Conservation (phyloP, 1,139 yeast genomes). For the Saccharomyces hybrid region DNA sequence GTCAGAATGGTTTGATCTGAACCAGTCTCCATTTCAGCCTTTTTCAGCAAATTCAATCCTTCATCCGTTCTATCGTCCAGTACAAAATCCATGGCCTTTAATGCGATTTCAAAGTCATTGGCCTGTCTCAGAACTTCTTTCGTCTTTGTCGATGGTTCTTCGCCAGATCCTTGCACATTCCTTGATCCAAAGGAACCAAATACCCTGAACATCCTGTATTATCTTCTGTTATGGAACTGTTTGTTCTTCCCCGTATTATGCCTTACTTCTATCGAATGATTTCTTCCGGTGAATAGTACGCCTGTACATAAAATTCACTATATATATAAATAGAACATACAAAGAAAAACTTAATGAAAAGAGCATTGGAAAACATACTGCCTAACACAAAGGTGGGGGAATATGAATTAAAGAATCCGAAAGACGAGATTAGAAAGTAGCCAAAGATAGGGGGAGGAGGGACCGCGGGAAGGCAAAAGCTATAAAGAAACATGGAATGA, state of each 20-base stretch:
- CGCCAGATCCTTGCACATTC: no score
- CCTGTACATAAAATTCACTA: neutral
- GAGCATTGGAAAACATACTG: neutral
- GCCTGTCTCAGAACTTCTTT: constrained; percentile 38
- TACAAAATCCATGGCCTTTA: constrained; percentile 85
- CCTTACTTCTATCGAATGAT: neutral
- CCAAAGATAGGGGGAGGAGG: neutral
- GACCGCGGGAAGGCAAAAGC: neutral
- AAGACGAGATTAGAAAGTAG: neutral
- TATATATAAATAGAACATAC: neutral
- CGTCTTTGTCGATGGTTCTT: constrained; percentile 21
- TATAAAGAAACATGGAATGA: neutral
- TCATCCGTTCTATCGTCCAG: constrained; percentile 75
- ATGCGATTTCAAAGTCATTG: constrained; percentile 59
- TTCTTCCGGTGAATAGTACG: neutral
- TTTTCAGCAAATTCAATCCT: constrained; percentile 51
- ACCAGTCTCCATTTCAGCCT: constrained; percentile 36
- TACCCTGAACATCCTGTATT: constrained; percentile 24
- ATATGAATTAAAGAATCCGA: neutral
- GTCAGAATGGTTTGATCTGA: constrained; percentile 52
- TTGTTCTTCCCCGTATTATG: neutral
- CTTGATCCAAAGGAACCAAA: constrained; percentile 25
- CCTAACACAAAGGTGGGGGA: neutral
- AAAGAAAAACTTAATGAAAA: neutral
- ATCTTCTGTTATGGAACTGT: neutral